A percentile compares a stretch with the other conserved stretches of the same genome.
These are phyloP conservation scores for Teratosphaeria destructans DNA, from an alignment of 2,329 filamentous ascomycete genomes.

Conservation along the genomic window DNA sequence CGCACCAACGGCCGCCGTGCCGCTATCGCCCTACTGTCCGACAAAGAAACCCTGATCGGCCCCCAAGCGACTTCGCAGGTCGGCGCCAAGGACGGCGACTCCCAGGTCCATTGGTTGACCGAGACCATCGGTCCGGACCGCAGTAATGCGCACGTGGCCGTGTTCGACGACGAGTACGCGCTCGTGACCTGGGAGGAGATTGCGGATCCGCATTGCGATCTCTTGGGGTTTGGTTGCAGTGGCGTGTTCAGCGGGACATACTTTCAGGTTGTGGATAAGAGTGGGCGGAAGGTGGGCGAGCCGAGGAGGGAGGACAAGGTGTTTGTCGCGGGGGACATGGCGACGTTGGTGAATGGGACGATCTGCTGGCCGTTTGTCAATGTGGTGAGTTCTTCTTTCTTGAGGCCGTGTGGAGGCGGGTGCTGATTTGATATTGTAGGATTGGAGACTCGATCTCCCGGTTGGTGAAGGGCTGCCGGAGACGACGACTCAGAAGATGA, in stretches of 20 bases:
- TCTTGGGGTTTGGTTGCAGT: conserved; percentile 49
- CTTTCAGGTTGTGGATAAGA: conserved; percentile 47
- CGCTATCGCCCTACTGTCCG: conserved; percentile 46
- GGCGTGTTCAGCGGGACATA: conserved; percentile 49
- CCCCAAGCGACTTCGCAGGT: conserved; percentile 45
- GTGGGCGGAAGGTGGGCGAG: conserved; percentile 43
- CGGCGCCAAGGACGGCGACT: conserved; percentile 44
- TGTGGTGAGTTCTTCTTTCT: conserved; percentile 27
- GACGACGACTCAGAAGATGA: conserved; percentile 34
- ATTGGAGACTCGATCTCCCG: conserved; percentile 37
- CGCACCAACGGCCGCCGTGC: conserved; percentile 50
- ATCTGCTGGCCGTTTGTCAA: conserved; percentile 53
- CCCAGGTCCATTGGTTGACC: conserved; percentile 52
- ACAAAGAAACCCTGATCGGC: conserved; percentile 48
- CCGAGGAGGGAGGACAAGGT: conserved; percentile 42
- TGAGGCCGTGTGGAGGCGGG: not conserved
- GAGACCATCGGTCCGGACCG: conserved; percentile 37
- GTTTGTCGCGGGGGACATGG: conserved; percentile 54
- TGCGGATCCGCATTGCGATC: conserved; percentile 43
- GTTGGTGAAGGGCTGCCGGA: conserved; percentile 7
- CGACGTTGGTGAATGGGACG: conserved; percentile 46
- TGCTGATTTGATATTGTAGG: conserved; percentile 4
- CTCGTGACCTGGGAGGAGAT: conserved; percentile 54
- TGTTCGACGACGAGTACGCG: conserved; percentile 43
- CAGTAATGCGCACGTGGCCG: conserved; percentile 49